Evolutionary conservation across 2,329 filamentous ascomycete species (phyloP).

Genomic region (Alternaria panax): DNA sequence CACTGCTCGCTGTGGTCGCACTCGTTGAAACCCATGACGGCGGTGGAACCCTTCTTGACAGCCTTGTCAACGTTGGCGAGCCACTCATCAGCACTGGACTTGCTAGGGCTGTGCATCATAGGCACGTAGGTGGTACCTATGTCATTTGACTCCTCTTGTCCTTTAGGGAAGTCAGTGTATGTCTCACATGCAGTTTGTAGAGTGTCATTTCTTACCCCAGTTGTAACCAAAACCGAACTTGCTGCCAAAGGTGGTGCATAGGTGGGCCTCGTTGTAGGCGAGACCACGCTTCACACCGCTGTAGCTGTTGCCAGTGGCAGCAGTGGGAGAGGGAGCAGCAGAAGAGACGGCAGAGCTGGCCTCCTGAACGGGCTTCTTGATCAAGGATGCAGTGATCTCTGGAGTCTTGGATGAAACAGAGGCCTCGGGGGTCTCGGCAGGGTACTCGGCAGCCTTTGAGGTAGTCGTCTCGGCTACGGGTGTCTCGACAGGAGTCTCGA

Average conservation of each 20-base stretch:
- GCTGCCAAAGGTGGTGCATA: slow-evolving; percentile 61
- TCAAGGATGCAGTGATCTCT: slow-evolving; percentile 16
- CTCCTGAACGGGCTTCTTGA: slow-evolving; percentile 15
- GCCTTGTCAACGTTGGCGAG: slow-evolving; percentile 52
- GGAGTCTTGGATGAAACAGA: slow-evolving; percentile 23
- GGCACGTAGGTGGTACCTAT: slow-evolving; percentile 68
- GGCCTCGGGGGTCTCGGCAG: slow-evolving; percentile 12
- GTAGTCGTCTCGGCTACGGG: slow-evolving; percentile 9
- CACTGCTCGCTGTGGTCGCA: slow-evolving; percentile 44
- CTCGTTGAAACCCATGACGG: slow-evolving; percentile 53
- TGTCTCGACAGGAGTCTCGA: neutral
- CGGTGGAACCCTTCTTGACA: slow-evolving; percentile 41
- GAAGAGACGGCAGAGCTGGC: slow-evolving; percentile 22
- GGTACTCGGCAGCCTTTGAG: slow-evolving; percentile 17
- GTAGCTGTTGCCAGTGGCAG: slow-evolving; percentile 35
- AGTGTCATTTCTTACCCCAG: too few species aligned
- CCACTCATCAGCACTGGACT: slow-evolving; percentile 34
- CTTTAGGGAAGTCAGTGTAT: too few species aligned
- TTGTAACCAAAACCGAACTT: slow-evolving; percentile 71
- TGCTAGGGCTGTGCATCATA: slow-evolving; percentile 50
- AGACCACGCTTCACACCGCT: slow-evolving; percentile 68
- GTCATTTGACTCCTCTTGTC: slow-evolving; percentile 43
- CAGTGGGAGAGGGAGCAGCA: slow-evolving; percentile 24
- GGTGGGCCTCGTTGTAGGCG: slow-evolving; percentile 67
- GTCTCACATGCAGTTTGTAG: too few species aligned